Evolutionary conservation across 306 rosid genomes (phyloP).

Genomic region (Ochetophila trinervis): DNA sequence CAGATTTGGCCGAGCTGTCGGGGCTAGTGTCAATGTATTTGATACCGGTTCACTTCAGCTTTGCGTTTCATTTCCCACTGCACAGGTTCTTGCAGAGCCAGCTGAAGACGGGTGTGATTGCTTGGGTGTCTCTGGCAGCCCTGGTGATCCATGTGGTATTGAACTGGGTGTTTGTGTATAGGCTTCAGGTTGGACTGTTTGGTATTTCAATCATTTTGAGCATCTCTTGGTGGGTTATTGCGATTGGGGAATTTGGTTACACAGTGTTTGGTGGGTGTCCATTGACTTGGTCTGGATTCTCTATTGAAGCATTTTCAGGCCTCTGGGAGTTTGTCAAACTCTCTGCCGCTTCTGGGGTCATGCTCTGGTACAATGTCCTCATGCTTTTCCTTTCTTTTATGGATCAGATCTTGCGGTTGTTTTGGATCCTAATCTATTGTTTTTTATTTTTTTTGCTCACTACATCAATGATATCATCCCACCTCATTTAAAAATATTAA

Average conservation of each 20-base stretch:
- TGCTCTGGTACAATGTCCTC: constrained; percentile 18
- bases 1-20: background rate
- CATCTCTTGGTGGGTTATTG: constrained; percentile 12
- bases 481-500: too few relatives aligned
- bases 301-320: constrained; percentile 12
- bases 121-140: constrained; percentile 3
- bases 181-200: constrained; percentile 6
- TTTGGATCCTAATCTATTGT: too few relatives aligned
- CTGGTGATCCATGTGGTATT: background rate
- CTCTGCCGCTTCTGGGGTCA: constrained; percentile 8
- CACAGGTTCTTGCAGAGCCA: constrained; percentile 15
- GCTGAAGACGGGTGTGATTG: constrained; percentile 10
- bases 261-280: constrained; percentile 8
- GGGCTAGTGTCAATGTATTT: background rate
- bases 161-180: constrained; percentile 14
- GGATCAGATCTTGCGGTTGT: too few relatives aligned
- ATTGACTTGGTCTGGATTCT: constrained; percentile 11
- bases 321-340: constrained; percentile 9
- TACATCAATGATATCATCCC: too few relatives aligned
- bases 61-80: constrained; percentile 7
- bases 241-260: background rate
- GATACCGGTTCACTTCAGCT: constrained; percentile 6
- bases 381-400: too few relatives aligned
- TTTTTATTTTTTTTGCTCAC: too few relatives aligned
- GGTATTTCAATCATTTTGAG: background rate